These are phyloP conservation scores for Phaeomoniella chlamydospora DNA, from an alignment of 2,329 filamentous ascomycete genomes.

Conservation along the genomic window DNA sequence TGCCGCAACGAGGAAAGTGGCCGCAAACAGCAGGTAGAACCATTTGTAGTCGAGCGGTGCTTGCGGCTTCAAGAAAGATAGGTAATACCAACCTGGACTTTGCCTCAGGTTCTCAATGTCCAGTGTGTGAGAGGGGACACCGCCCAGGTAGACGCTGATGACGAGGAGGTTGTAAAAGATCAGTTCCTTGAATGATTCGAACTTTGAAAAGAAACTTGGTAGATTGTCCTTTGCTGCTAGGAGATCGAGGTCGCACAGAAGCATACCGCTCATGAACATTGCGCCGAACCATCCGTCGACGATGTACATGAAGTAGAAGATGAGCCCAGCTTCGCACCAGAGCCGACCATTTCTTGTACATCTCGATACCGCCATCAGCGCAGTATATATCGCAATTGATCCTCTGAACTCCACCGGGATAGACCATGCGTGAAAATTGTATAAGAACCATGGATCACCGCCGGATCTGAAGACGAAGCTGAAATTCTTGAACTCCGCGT, in stretches of 20 bases:
- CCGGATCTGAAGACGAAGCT: conserved; percentile 50
- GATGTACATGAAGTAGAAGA: conserved; percentile 54
- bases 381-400: conserved; percentile 48
- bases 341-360: conserved; percentile 41
- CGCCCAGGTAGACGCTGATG: conserved; percentile 42
- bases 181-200: conserved; percentile 33
- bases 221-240: conserved; percentile 36
- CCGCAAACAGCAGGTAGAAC: conserved; percentile 52
- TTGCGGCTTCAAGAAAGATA: conserved; percentile 49
- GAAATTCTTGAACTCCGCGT: conserved; percentile 51
- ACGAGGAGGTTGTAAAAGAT: conserved; percentile 40
- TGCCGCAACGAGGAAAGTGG: conserved; percentile 39
- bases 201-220: conserved; percentile 30
- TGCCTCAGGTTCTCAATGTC: conserved; percentile 35
- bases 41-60: conserved; percentile 53
- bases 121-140: conserved; percentile 39
- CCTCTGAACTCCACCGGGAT: conserved; percentile 51
- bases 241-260: conserved; percentile 47
- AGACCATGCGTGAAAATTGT: conserved; percentile 48
- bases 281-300: conserved; percentile 49
- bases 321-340: conserved; percentile 35
- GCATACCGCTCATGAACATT: conserved; percentile 46
- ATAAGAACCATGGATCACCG: conserved; percentile 40
- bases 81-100: conserved; percentile 45
- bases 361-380: conserved; percentile 41